Conservation (phyloP, 495 filamentous ascomycete genomes). For the Amniculicola lignicola region DNA sequence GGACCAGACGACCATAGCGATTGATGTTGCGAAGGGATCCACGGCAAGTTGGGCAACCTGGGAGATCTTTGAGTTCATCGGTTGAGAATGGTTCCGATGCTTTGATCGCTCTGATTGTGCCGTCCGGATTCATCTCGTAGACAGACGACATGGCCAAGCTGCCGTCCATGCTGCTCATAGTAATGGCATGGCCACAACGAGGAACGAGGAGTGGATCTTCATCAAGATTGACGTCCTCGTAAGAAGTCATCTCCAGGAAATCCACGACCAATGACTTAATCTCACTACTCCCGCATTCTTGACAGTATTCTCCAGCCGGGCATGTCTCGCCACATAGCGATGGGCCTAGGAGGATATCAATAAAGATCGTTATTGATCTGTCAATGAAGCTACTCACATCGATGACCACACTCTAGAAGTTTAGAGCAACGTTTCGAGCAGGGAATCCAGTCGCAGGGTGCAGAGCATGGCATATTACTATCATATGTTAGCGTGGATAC, state of each 20-base stretch:
- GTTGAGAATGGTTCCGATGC: constrained; percentile 53
- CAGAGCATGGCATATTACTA: constrained; percentile 61
- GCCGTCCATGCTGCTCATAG: constrained; percentile 60
- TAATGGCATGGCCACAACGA: constrained; percentile 65
- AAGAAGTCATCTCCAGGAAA: constrained; percentile 50
- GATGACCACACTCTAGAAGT: constrained; percentile 54
- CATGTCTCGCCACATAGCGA: constrained; percentile 25
- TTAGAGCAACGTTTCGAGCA: constrained; percentile 63
- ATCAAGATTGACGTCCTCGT: constrained; percentile 54
- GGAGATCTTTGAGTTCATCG: constrained; percentile 48
- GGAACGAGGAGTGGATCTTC: constrained; percentile 61
- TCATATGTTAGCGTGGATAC: too few relatives aligned
- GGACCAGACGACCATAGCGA: constrained; percentile 65
- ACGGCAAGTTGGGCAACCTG: constrained; percentile 59
- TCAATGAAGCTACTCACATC: too few relatives aligned
- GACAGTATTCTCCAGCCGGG: constrained; percentile 47
- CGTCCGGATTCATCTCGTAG: constrained; percentile 53
- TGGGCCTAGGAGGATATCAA: constrained; percentile 49
- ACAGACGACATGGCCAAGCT: constrained; percentile 59
- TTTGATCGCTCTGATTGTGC: constrained; percentile 45
- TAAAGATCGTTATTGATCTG: too few relatives aligned
- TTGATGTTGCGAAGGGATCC: constrained; percentile 59
- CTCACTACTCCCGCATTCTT: constrained; percentile 32
- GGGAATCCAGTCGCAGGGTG: constrained; percentile 60
- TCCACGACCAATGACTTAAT: constrained; percentile 53